Percentiles rank a stretch among this genome's conserved stretches.
phyloP scores from a whole-genome alignment of 1,284 basidiomycete species.

The Microbotryum silenes-acaulis region DNA sequence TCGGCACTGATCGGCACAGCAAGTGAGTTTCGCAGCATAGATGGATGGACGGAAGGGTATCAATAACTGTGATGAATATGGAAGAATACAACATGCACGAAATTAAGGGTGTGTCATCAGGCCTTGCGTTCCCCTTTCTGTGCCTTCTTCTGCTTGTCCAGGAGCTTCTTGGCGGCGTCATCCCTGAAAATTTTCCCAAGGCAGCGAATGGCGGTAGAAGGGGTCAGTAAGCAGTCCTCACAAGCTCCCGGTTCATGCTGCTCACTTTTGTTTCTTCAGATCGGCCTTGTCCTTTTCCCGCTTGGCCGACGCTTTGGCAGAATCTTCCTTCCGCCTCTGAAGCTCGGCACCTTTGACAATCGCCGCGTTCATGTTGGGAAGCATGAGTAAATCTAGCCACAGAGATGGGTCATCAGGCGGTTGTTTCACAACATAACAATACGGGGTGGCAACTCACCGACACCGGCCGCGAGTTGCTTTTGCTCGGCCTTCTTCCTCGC shows the following conservation, averaged over 20 bases:
- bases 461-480: constrained; percentile 11
- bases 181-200: constrained; percentile 5
- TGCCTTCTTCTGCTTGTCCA: constrained; percentile 29
- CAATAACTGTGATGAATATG: too few species aligned
- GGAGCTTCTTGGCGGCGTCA: constrained; percentile 27
- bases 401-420: background rate
- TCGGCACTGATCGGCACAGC: too few species aligned
- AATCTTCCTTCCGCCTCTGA: constrained; percentile 8
- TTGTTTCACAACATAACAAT: too few species aligned
- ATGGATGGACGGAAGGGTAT: too few species aligned
- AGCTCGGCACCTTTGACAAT: constrained; percentile 16
- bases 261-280: constrained; percentile 28
- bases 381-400: constrained; percentile 20
- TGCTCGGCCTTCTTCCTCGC: constrained; percentile 28
- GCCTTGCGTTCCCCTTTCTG: constrained; percentile 25
- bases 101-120: background rate
- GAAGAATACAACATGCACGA: too few species aligned
- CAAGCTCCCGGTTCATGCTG: background rate
- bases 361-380: constrained; percentile 26
- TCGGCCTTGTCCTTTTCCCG: constrained; percentile 27
- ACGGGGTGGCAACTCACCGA: constrained; percentile 13
- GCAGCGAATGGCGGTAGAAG: background rate
- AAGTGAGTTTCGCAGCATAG: too few species aligned
- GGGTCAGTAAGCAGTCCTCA: background rate
- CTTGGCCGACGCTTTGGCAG: constrained; percentile 19